Percentiles rank a stretch among this genome's conserved stretches.
Conservation (phyloP, 495 filamentous ascomycete genomes). For the Aspergillus kassunensis region DNA sequence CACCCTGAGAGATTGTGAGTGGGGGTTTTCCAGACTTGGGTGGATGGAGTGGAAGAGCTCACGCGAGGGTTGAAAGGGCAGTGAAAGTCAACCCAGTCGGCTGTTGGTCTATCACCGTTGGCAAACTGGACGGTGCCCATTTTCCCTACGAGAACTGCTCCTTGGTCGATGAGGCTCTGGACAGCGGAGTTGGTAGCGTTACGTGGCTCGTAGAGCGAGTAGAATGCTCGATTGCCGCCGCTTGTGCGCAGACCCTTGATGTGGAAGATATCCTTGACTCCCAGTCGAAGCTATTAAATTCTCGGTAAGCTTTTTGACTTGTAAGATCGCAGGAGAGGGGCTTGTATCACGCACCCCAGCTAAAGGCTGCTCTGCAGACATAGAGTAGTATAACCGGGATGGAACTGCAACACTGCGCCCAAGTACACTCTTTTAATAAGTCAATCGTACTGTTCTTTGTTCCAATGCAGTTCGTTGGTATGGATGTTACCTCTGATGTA, state of each 20-base stretch:
- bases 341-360: conserved; percentile 23
- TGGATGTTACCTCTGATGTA: not conserved
- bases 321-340: not conserved
- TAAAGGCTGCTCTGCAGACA: conserved; percentile 25
- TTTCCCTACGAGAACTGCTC: conserved; percentile 46
- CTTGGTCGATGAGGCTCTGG: conserved; percentile 33
- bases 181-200: conserved; percentile 28
- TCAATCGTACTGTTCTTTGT: not conserved
- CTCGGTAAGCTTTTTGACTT: not conserved
- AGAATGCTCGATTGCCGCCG: conserved; percentile 36
- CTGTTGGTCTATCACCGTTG: conserved; percentile 28
- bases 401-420: conserved; percentile 30
- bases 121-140: conserved; percentile 45
- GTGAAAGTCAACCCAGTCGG: conserved; percentile 36
- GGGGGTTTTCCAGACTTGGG: not conserved
- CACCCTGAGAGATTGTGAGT: conserved; percentile 15
- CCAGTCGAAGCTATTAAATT: conserved; percentile 10
- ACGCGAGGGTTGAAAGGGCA: conserved; percentile 36
- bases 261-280: conserved; percentile 43
- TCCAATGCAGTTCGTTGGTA: not conserved
- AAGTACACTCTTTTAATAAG: not conserved
- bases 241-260: conserved; percentile 37
- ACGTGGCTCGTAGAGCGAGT: conserved; percentile 26
- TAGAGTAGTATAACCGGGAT: conserved; percentile 34
- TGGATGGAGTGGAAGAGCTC: not conserved